Percentiles rank a stretch among this genome's conserved stretches.
phyloP scores from a whole-genome alignment of 2,329 filamentous ascomycete species.

The Myriosclerotinia scirpicola region DNA sequence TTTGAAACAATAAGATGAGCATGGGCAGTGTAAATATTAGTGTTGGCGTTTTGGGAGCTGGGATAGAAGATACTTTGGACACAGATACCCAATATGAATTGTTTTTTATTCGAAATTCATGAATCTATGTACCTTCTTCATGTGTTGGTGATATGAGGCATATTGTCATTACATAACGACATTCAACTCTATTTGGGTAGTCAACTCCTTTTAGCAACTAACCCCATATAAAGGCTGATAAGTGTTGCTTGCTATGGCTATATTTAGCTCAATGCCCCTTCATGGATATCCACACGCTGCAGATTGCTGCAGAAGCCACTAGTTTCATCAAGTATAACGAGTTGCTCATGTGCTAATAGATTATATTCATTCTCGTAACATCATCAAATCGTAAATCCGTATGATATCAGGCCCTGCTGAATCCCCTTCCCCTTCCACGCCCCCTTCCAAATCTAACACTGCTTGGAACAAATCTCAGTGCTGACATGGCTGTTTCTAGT shows the following conservation, averaged over 20 bases:
- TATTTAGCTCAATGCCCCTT: background rate
- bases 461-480: constrained; percentile 68
- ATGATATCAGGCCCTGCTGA: constrained; percentile 35
- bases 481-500: constrained; percentile 67
- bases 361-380: constrained; percentile 18
- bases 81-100: constrained; percentile 37
- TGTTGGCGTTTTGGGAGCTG: constrained; percentile 23
- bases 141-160: background rate
- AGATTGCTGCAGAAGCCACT: background rate
- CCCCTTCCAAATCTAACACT: constrained; percentile 61
- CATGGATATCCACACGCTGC: background rate
- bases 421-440: constrained; percentile 36
- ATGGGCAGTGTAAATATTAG: constrained; percentile 25
- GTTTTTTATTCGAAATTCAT: constrained; percentile 22
- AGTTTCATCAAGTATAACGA: background rate
- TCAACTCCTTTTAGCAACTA: background rate
- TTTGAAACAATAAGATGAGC: constrained; percentile 30
- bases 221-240: background rate
- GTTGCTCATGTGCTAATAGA: constrained; percentile 14
- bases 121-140: background rate
- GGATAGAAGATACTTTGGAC: constrained; percentile 32
- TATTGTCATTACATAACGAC: background rate
- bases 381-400: constrained; percentile 6
- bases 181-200: background rate
- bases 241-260: background rate